Percentiles rank a stretch among this genome's conserved stretches.
Evolutionary conservation across 495 filamentous ascomycete species (phyloP).

Genomic region (Penicillium argentinense): DNA sequence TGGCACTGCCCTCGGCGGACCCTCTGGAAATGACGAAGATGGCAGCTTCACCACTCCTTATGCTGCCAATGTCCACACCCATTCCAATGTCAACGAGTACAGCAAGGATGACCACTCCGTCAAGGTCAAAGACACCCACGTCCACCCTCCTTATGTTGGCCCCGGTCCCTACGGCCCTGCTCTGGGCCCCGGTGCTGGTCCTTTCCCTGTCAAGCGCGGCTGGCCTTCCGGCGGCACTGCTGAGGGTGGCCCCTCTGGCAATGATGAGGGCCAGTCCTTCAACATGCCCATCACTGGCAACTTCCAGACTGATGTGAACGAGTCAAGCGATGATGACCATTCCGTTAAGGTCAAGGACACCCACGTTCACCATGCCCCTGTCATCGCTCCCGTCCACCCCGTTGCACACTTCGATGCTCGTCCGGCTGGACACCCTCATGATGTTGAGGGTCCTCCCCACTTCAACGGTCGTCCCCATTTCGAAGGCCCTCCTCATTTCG

Average conservation of each 20-base stretch:
- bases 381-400: background rate
- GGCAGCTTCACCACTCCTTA: conserved; percentile 18
- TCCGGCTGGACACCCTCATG: background rate
- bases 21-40: conserved; percentile 22
- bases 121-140: conserved; percentile 21
- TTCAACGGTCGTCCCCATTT: background rate
- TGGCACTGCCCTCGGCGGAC: conserved; percentile 23
- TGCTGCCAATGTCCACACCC: conserved; percentile 13
- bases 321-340: conserved; percentile 31
- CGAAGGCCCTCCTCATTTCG: background rate
- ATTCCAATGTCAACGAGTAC: conserved; percentile 25
- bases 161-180: conserved; percentile 3
- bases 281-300: conserved; percentile 21
- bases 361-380: conserved; percentile 12
- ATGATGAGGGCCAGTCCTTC: conserved; percentile 32
- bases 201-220: conserved; percentile 17
- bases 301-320: conserved; percentile 19
- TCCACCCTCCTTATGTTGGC: conserved; percentile 9
- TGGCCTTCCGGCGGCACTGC: conserved; percentile 17
- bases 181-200: conserved; percentile 18
- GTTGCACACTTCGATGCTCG: background rate
- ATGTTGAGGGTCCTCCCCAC: background rate
- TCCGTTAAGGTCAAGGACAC: conserved; percentile 27
- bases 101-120: conserved; percentile 34
- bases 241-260: conserved; percentile 26